These are phyloP conservation scores for Gnetum montanum DNA, from an alignment of 75 land plant species.

Conservation along the genomic window DNA sequence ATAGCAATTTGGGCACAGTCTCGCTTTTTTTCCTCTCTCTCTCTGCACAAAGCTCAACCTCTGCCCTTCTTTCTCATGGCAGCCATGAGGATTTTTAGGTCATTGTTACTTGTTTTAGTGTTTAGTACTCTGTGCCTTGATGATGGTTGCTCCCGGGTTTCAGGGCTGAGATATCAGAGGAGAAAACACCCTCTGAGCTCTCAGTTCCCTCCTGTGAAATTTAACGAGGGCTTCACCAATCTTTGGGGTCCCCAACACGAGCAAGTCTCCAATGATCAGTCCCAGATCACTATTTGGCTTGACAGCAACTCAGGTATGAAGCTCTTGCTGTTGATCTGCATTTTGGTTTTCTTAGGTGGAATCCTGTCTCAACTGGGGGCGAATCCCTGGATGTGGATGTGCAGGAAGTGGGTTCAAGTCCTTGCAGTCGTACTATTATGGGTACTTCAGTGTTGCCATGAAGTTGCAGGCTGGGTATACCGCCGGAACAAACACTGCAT, in stretches of 20 bases:
- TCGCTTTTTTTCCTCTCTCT: no score
- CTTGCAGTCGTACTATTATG: constrained; percentile 26
- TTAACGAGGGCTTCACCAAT: constrained; percentile 30
- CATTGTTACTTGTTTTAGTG: no score
- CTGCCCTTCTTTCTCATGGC: no score
- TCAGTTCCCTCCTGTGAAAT: constrained; percentile 19
- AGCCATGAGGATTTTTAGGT: no score
- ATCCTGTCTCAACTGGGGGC: no score
- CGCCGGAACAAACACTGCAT: constrained; percentile 69
- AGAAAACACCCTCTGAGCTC: constrained; percentile 31
- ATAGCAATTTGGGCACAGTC: no score
- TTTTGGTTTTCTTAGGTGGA: no score
- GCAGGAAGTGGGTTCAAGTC: constrained; percentile 81
- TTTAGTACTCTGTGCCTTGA: no score
- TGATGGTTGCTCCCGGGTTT: no score
- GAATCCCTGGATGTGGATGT: no score
- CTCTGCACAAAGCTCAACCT: no score
- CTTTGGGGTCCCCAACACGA: constrained; percentile 69
- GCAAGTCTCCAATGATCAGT: constrained; percentile 22
- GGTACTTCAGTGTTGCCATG: constrained; percentile 56
- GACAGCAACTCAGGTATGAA: constrained; percentile 54
- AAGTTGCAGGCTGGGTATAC: constrained; percentile 72
- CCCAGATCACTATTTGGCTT: constrained; percentile 51
- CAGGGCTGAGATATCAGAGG: not conserved
- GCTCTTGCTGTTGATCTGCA: no score